A percentile compares a stretch with the other conserved stretches of the same genome.
Evolutionary conservation across 805 yeast genomes (phyloP).

Genomic region (Saccharomycopsis sp.): DNA sequence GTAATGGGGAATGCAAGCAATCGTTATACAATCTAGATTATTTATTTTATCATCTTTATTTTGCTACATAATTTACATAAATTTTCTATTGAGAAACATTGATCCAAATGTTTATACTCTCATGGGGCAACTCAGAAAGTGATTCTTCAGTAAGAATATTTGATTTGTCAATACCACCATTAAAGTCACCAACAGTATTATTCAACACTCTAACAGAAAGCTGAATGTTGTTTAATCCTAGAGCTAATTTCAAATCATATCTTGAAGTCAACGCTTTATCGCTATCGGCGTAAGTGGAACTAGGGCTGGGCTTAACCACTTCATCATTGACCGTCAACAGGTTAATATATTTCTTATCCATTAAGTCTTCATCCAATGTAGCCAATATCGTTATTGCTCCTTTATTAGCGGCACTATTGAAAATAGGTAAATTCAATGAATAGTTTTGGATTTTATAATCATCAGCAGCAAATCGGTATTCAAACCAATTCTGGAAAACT

Average conservation of each 20-base stretch:
- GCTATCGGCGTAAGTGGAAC: conserved; percentile 32
- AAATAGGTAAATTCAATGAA: conserved; percentile 40
- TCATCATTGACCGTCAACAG: conserved; percentile 40
- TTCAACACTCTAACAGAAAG: conserved; percentile 10
- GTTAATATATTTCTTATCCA: conserved; percentile 33
- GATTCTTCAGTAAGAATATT: conserved; percentile 23
- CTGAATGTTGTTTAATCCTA: conserved; percentile 39
- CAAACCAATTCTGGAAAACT: conserved; percentile 30
- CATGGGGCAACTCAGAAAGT: conserved; percentile 26
- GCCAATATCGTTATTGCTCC: conserved; percentile 40
- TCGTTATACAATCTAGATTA: not conserved
- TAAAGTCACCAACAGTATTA: conserved; percentile 27
- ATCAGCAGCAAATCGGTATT: conserved; percentile 32
- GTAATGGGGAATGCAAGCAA: not conserved
- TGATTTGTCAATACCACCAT: conserved; percentile 29
- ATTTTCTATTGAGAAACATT: conserved; percentile 25
- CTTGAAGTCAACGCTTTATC: conserved; percentile 28
- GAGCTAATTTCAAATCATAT: conserved; percentile 40
- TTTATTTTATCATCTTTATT: not conserved
- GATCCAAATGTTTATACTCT: conserved; percentile 35
- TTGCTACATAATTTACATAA: not conserved
- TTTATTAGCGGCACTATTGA: conserved; percentile 27
- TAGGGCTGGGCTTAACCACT: conserved; percentile 36
- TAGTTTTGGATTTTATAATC: conserved; percentile 32
- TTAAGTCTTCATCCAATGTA: conserved; percentile 36